phyloP scores from a whole-genome alignment of 805 yeast species.

The Ogataea wickerhamii region DNA sequence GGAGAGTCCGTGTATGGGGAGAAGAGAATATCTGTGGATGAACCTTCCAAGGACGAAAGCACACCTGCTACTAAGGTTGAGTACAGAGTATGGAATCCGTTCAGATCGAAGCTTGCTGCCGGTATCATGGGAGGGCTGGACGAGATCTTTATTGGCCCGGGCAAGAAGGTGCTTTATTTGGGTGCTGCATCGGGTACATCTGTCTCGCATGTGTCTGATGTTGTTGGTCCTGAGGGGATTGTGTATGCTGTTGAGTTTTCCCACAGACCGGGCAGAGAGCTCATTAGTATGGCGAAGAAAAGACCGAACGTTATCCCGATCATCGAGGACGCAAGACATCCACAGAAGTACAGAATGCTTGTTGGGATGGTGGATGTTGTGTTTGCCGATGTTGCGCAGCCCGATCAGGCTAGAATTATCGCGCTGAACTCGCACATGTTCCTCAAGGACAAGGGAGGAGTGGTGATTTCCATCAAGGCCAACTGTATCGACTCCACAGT shows the following conservation, averaged over 20 bases:
- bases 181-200: constrained; percentile 99
- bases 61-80: constrained; percentile 91
- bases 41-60: constrained; percentile 83
- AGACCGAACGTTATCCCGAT: constrained; percentile 98
- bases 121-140: constrained; percentile 99
- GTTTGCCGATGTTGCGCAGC: constrained; percentile 99
- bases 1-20: constrained; percentile 99
- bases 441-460: constrained; percentile 98
- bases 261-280: constrained; percentile 99
- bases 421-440: constrained; percentile 97
- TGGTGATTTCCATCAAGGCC: constrained; percentile 97
- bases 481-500: constrained; percentile 99
- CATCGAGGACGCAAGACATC: constrained; percentile 99
- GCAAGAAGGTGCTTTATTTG: constrained; percentile 92
- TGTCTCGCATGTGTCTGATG: constrained; percentile 96
- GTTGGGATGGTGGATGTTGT: constrained; percentile 98
- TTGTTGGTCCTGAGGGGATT: constrained; percentile 98
- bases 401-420: constrained; percentile 99
- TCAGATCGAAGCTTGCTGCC: constrained; percentile 99
- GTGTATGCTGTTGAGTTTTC: constrained; percentile 99
- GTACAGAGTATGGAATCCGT: constrained; percentile 99
- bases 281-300: constrained; percentile 99
- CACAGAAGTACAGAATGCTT: constrained; percentile 99
- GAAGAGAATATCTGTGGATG: constrained; percentile 92
- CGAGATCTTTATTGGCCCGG: constrained; percentile 95